phyloP scores from a whole-genome alignment of 306 rosid genomes.

The Acmispon strigosus region DNA sequence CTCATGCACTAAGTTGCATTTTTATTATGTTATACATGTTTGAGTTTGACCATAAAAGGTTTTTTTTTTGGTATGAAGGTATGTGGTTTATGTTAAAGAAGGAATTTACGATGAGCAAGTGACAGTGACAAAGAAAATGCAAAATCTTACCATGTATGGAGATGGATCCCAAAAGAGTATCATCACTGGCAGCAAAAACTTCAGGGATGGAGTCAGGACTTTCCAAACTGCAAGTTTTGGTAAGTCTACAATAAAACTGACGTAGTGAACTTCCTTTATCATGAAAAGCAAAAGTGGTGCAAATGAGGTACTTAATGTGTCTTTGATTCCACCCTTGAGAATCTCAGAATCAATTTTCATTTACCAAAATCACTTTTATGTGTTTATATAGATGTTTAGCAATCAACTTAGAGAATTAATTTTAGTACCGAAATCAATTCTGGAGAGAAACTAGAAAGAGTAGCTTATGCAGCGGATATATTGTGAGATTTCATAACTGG shows the following conservation, averaged over 20 bases:
- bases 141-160: conserved; percentile 69
- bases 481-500: too few relatives aligned
- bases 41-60: too few relatives aligned
- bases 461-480: too few relatives aligned
- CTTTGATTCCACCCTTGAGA: too few relatives aligned
- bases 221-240: conserved; percentile 74
- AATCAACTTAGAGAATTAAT: too few relatives aligned
- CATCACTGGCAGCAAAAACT: conserved; percentile 68
- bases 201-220: conserved; percentile 58
- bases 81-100: conserved; percentile 63
- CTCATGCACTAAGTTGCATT: neutral
- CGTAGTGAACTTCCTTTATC: neutral
- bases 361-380: too few relatives aligned
- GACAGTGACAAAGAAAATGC: conserved; percentile 49
- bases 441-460: too few relatives aligned
- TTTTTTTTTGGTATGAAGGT: conserved; percentile 31
- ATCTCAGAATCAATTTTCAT: too few relatives aligned
- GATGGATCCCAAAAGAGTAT: conserved; percentile 88
- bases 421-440: too few relatives aligned
- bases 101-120: conserved; percentile 70
- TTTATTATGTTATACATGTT: neutral
- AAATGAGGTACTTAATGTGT: neutral
- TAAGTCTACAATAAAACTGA: conserved; percentile 9
- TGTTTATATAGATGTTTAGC: too few relatives aligned
- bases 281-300: neutral